Conservation (phyloP, 225 moss, liverwort and hornwort genomes). For the Neckera pumila region DNA sequence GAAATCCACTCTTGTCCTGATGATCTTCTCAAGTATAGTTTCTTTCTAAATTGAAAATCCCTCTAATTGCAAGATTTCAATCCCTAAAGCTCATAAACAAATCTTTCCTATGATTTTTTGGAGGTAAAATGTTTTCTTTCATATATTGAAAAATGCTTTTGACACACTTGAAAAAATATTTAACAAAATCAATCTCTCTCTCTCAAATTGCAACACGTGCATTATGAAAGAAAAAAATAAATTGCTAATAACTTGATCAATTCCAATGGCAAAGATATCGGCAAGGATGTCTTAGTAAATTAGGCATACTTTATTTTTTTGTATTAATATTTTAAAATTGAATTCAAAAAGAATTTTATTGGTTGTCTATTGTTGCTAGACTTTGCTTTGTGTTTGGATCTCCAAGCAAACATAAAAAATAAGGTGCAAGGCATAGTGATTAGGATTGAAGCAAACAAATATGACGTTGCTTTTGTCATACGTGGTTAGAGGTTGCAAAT, state of each 20-base stretch:
- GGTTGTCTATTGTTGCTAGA: not conserved
- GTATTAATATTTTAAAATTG: not conserved
- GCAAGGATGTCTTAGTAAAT: not conserved
- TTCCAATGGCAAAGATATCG: rapidly evolving
- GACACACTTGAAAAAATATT: not conserved
- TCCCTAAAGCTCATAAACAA: not conserved
- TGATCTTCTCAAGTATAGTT: not conserved
- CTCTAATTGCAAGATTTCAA: not conserved
- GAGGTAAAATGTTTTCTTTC: not conserved
- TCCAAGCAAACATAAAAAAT: not conserved
- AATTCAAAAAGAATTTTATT: not conserved
- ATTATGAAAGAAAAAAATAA: not conserved
- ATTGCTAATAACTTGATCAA: not conserved
- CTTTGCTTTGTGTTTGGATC: not conserved
- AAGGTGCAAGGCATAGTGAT: rapidly evolving
- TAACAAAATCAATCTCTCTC: not conserved
- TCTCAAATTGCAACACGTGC: not conserved
- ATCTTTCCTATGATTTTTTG: not conserved
- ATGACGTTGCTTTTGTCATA: rapidly evolving
- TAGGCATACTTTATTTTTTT: not conserved
- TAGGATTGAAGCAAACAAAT: rapidly evolving
- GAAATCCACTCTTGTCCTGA: not conserved
- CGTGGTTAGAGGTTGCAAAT: no score
- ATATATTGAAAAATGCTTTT: not conserved
- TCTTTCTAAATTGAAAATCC: not conserved